Percentiles rank a stretch among this genome's conserved stretches.
Evolutionary conservation across 31 red algal species (phyloP).

Genomic region (Odonthalia washingtoniensis): DNA sequence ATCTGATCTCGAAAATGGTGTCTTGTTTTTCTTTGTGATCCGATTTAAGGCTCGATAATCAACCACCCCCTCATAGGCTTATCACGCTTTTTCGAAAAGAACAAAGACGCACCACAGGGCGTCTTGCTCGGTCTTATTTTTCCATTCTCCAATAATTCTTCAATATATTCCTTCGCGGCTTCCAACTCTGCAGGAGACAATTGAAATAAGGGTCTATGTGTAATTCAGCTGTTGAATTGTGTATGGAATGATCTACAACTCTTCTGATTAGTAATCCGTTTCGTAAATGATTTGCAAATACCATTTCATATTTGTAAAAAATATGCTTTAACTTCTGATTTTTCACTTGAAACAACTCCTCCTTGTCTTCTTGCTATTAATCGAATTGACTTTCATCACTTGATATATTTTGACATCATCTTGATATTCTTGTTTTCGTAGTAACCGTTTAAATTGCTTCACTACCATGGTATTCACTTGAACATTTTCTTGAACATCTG

Average conservation of each 20-base stretch:
- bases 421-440: no score
- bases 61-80: slow-evolving; percentile 4
- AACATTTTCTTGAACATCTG: no score
- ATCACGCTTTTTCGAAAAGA: slow-evolving; percentile 32
- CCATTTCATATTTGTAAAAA: slow-evolving; percentile 6
- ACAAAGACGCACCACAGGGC: slow-evolving; percentile 14
- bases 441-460: no score
- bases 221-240: neutral
- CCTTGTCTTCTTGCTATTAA: no score
- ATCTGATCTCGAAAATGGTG: neutral
- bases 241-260: slow-evolving; percentile 18
- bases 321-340: no score
- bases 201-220: slow-evolving; percentile 17
- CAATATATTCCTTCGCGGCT: slow-evolving; percentile 22
- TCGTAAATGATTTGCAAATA: neutral
- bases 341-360: no score
- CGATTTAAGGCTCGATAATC: slow-evolving; percentile 33
- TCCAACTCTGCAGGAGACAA: slow-evolving; percentile 8
- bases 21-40: slow-evolving; percentile 24
- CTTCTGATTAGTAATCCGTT: neutral
- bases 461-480: no score
- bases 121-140: slow-evolving; percentile 22
- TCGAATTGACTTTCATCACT: no score
- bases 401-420: no score
- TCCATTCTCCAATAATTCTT: neutral